Conservation (phyloP, 495 filamentous ascomycete genomes). For the Ramalina peruviana region DNA sequence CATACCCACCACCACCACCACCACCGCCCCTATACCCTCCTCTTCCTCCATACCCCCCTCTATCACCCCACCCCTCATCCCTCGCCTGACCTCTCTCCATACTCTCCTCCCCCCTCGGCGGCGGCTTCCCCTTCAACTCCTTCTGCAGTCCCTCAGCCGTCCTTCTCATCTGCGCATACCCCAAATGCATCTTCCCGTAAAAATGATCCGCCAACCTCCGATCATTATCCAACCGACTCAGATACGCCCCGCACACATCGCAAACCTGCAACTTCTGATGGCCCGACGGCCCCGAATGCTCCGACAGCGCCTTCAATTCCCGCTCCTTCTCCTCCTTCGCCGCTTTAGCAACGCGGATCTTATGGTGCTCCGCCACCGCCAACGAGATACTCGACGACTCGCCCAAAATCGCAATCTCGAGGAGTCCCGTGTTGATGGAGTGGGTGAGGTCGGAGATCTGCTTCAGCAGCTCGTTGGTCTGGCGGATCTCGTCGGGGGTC, state of each 20-base stretch:
- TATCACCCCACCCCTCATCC: slow-evolving; percentile 37
- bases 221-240: slow-evolving; percentile 86
- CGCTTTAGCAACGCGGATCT: slow-evolving; percentile 63
- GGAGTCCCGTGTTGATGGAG: slow-evolving; percentile 67
- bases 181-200: slow-evolving; percentile 98
- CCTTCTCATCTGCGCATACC: slow-evolving; percentile 95
- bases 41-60: slow-evolving; percentile 41
- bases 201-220: slow-evolving; percentile 90
- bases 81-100: slow-evolving; percentile 20
- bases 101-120: slow-evolving; percentile 43
- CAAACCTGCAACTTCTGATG: slow-evolving; percentile 98
- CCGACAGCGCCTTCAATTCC: slow-evolving; percentile 80
- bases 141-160: slow-evolving; percentile 73
- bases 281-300: slow-evolving; percentile 80
- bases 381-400: slow-evolving; percentile 66
- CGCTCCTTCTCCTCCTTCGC: slow-evolving; percentile 75
- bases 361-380: slow-evolving; percentile 76
- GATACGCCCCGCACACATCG: slow-evolving; percentile 93
- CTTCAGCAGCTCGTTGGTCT: slow-evolving; percentile 91
- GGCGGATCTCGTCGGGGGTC: slow-evolving; percentile 91
- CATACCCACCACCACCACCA: slow-evolving; percentile 31
- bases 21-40: slow-evolving; percentile 34
- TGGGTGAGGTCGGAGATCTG: slow-evolving; percentile 68
- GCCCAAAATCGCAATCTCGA: slow-evolving; percentile 76
- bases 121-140: slow-evolving; percentile 62